Conservation (phyloP, 2,329 filamentous ascomycete genomes). For the Ophiostoma quercus region DNA sequence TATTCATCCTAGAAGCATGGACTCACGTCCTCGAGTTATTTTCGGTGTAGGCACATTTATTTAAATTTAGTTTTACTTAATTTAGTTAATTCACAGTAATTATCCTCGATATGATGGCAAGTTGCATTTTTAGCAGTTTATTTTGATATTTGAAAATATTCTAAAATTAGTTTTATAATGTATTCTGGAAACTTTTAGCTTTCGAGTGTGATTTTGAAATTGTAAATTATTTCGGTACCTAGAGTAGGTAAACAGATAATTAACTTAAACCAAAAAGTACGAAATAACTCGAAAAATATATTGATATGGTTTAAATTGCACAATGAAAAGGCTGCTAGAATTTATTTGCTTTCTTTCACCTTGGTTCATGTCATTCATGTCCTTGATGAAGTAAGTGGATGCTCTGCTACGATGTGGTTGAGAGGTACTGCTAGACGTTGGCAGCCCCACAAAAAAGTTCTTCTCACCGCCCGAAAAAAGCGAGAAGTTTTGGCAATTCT, state of each 20-base stretch:
- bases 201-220: too few species aligned
- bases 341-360: neutral
- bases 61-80: too few species aligned
- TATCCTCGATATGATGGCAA: too few species aligned
- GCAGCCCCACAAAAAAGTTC: neutral
- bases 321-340: neutral
- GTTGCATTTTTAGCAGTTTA: too few species aligned
- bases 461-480: conserved; percentile 14
- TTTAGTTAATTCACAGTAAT: too few species aligned
- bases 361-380: neutral
- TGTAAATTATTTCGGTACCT: too few species aligned
- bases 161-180: too few species aligned
- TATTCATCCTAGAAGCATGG: neutral
- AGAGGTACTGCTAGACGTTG: neutral
- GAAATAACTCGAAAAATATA: too few species aligned
- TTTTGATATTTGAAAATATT: too few species aligned
- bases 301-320: neutral
- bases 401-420: neutral
- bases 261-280: too few species aligned
- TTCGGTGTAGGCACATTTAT: neutral
- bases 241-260: too few species aligned
- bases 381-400: neutral
- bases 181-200: too few species aligned
- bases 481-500: conserved; percentile 11
- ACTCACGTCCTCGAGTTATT: neutral